A percentile compares a stretch with the other conserved stretches of the same genome.
Conservation (phyloP, 148 eudicot species). For the Drosera capensis region DNA sequence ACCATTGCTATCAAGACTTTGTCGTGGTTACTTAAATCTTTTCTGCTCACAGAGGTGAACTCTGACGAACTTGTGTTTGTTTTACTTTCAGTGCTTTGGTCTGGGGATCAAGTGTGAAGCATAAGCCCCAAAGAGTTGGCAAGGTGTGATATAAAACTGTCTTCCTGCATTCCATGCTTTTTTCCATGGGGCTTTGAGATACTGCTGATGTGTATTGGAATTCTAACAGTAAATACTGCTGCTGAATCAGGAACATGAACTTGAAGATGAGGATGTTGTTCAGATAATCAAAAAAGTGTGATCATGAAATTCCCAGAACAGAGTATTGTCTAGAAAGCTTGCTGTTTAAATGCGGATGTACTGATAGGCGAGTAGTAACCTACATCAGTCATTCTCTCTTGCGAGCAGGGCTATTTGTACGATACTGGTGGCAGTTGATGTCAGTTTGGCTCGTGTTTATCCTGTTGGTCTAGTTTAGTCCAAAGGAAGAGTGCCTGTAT, state of each 20-base stretch:
- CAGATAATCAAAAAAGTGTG: conserved; percentile 90
- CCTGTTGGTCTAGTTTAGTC: too few species aligned
- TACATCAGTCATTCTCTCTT: too few species aligned
- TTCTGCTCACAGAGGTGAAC: neutral
- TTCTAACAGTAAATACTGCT: neutral
- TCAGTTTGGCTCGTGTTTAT: too few species aligned
- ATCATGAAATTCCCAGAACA: conserved; percentile 6
- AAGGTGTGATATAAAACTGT: conserved; percentile 29
- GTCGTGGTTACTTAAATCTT: too few species aligned
- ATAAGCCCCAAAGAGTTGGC: conserved; percentile 98
- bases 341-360: too few species aligned
- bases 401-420: too few species aligned
- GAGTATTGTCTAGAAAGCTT: too few species aligned
- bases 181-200: conserved; percentile 3
- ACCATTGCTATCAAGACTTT: too few species aligned
- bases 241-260: conserved; percentile 83
- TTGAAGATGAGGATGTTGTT: conserved; percentile 98
- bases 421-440: too few species aligned
- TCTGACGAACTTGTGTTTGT: neutral
- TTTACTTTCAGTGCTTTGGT: conserved; percentile 54
- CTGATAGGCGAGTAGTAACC: too few species aligned
- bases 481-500: too few species aligned
- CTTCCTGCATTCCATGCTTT: neutral
- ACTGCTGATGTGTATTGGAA: neutral
- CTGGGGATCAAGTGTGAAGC: conserved; percentile 96